Conservation (phyloP, 495 filamentous ascomycete species). For the Neohortaea acidophila region DNA sequence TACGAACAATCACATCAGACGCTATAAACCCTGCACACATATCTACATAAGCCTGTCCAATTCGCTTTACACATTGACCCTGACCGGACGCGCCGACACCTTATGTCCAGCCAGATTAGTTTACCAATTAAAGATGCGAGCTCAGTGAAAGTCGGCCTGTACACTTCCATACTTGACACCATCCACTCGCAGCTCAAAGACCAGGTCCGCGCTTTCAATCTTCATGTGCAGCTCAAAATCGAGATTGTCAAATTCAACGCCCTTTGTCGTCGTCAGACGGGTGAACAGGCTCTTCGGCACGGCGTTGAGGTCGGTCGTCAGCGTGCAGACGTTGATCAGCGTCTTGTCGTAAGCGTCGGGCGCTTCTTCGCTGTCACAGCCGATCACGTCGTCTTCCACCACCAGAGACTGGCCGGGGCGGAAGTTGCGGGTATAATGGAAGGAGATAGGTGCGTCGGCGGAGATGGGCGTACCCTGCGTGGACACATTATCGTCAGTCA, state of each 20-base stretch:
- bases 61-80: too few species aligned
- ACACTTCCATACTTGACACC: conserved; percentile 56
- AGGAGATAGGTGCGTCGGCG: conserved; percentile 49
- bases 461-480: conserved; percentile 50
- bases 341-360: conserved; percentile 31
- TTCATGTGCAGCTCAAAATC: conserved; percentile 65
- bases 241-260: conserved; percentile 58
- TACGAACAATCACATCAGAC: too few species aligned
- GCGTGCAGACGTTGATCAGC: conserved; percentile 54
- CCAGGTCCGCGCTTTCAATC: conserved; percentile 53
- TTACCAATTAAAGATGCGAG: not conserved
- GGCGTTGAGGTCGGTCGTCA: conserved; percentile 56
- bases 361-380: conserved; percentile 47
- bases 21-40: too few species aligned
- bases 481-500: too few species aligned
- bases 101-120: too few species aligned
- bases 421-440: conserved; percentile 70
- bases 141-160: conserved; percentile 52
- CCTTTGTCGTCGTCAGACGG: conserved; percentile 50
- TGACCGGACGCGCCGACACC: too few species aligned
- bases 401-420: conserved; percentile 47
- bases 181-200: conserved; percentile 60
- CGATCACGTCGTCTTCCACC: conserved; percentile 61
- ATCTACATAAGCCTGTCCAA: too few species aligned
- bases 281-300: conserved; percentile 54